Conservation (phyloP, 495 filamentous ascomycete species). For the Podospora appendiculata region DNA sequence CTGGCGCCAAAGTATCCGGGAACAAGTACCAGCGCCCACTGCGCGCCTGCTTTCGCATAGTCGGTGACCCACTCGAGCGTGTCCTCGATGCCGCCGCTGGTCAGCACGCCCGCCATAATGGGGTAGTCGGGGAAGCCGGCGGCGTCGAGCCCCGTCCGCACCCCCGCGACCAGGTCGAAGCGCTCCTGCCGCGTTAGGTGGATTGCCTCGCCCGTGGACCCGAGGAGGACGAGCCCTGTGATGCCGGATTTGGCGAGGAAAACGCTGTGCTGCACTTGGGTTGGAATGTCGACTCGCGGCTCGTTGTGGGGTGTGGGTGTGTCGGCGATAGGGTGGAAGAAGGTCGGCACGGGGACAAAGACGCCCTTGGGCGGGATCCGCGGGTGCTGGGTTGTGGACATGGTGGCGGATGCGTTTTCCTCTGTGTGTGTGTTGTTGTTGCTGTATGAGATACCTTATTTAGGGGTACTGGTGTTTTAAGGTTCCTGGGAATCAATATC, state of each 20-base stretch:
- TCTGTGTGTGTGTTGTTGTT: no score
- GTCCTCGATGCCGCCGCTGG: constrained; percentile 54
- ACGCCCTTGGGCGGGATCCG: constrained; percentile 30
- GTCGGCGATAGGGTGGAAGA: constrained; percentile 22
- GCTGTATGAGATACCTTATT: no score
- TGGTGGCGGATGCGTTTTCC: background rate
- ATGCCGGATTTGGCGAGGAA: constrained; percentile 57
- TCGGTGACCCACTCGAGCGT: constrained; percentile 50
- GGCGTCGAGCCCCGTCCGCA: constrained; percentile 44
- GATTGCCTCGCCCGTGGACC: constrained; percentile 61
- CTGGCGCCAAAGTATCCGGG: constrained; percentile 50
- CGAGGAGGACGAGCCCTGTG: constrained; percentile 57
- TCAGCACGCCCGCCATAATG: constrained; percentile 59
- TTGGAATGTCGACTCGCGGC: constrained; percentile 39
- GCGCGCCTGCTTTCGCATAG: constrained; percentile 50
- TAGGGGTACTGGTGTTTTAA: no score
- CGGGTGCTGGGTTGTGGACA: background rate
- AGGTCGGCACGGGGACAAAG: constrained; percentile 38
- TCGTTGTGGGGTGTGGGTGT: background rate
- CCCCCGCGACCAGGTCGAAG: constrained; percentile 41
- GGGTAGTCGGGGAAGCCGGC: constrained; percentile 55
- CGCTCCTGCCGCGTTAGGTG: constrained; percentile 56
- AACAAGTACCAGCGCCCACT: constrained; percentile 54
- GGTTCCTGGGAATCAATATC: no score
- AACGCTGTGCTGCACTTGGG: constrained; percentile 51